Conservation (phyloP, 768 basidiomycete genomes). For the Tylopilus intermedius region DNA sequence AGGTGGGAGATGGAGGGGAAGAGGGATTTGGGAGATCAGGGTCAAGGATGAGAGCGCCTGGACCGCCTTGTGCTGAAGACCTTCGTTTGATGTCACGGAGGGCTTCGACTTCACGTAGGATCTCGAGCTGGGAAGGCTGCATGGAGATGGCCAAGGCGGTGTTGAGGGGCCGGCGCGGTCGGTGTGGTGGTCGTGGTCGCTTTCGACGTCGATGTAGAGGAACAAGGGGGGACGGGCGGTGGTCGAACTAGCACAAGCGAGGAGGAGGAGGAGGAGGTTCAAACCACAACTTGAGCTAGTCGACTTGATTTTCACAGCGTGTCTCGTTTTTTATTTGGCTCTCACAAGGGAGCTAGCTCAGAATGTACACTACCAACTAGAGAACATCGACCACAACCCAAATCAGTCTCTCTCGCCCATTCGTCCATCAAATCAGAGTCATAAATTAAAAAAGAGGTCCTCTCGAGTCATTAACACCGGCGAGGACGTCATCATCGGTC, state of each 20-base stretch:
- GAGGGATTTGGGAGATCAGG: constrained; percentile 84
- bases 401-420: constrained; percentile 16
- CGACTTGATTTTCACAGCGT: constrained; percentile 14
- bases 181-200: constrained; percentile 9
- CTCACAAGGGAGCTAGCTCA: background rate
- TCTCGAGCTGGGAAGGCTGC: constrained; percentile 81
- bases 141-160: constrained; percentile 28
- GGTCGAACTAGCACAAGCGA: background rate
- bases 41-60: constrained; percentile 80
- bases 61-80: constrained; percentile 67
- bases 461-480: background rate
- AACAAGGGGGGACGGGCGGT: background rate
- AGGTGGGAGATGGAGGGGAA: constrained; percentile 53
- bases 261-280: constrained; percentile 1
- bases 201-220: background rate
- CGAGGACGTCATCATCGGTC: constrained; percentile 16
- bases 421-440: background rate
- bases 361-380: constrained; percentile 11
- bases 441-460: background rate
- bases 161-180: constrained; percentile 6
- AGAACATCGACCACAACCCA: constrained; percentile 17
- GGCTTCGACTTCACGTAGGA: constrained; percentile 81
- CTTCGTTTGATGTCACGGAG: constrained; percentile 79
- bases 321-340: background rate
- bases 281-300: background rate